Percentiles rank a stretch among this genome's conserved stretches.
phyloP scores from a whole-genome alignment of 768 basidiomycete species.

The Serendipita sp. region DNA sequence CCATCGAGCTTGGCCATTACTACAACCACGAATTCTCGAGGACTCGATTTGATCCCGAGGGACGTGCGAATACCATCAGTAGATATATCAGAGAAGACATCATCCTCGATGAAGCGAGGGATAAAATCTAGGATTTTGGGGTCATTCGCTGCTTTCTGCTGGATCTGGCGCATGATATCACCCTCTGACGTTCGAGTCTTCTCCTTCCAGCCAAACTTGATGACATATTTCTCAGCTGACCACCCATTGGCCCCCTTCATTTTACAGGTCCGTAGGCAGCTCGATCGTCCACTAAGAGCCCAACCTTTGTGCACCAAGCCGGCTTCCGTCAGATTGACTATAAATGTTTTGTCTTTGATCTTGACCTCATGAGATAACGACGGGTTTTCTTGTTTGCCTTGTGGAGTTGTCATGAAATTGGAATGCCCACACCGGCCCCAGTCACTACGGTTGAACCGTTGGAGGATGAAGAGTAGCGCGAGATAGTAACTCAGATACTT shows the following conservation, averaged over 20 bases:
- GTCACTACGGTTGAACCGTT: neutral
- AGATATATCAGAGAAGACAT: neutral
- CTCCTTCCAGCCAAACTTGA: neutral
- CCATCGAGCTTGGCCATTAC: neutral
- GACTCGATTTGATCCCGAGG: neutral
- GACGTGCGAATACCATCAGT: neutral
- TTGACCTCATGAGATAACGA: neutral
- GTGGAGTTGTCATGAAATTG: neutral
- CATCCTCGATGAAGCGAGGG: neutral
- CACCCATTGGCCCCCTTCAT: neutral
- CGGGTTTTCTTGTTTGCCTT: neutral
- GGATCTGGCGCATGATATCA: neutral
- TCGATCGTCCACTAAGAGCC: neutral
- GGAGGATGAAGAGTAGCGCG: neutral
- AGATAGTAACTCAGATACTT: neutral
- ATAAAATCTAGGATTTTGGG: neutral
- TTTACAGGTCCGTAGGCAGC: neutral
- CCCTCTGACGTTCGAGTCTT: neutral
- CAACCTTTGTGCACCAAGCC: neutral
- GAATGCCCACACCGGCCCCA: neutral
- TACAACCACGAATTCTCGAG: neutral
- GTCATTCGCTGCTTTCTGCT: neutral
- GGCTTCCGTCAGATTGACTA: neutral
- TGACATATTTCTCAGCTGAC: neutral
- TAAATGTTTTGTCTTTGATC: neutral